phyloP scores from a whole-genome alignment of 2,329 filamentous ascomycete genomes.

The Neofusicoccum sp. region DNA sequence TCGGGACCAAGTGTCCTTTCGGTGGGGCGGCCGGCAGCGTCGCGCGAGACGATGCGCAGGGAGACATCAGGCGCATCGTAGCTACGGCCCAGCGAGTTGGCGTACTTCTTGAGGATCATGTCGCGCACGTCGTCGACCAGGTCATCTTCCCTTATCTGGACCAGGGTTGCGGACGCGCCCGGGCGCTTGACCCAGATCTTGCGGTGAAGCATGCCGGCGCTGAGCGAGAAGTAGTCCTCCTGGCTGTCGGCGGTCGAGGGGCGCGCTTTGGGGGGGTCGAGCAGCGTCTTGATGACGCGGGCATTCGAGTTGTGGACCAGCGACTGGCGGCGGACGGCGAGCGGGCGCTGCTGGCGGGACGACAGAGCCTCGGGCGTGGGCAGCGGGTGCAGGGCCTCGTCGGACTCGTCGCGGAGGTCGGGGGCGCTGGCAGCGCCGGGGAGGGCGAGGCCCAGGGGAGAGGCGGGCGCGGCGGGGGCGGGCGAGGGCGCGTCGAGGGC shows the following conservation, averaged over 20 bases:
- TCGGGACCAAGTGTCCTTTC: slow-evolving; percentile 82
- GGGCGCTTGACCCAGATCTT: slow-evolving; percentile 96
- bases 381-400: slow-evolving; percentile 20
- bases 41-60: slow-evolving; percentile 74
- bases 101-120: slow-evolving; percentile 88
- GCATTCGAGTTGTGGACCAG: slow-evolving; percentile 44
- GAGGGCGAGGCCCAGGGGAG: slow-evolving; percentile 24
- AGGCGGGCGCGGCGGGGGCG: slow-evolving; percentile 30
- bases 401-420: slow-evolving; percentile 15
- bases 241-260: slow-evolving; percentile 28
- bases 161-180: slow-evolving; percentile 80
- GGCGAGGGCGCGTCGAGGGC: slow-evolving; percentile 40
- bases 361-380: slow-evolving; percentile 18
- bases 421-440: neutral
- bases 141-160: slow-evolving; percentile 84
- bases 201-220: slow-evolving; percentile 54
- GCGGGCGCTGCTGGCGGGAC: slow-evolving; percentile 15
- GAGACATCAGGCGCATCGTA: slow-evolving; percentile 91
- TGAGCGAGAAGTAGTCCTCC: slow-evolving; percentile 45
- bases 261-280: slow-evolving; percentile 44
- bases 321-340: slow-evolving; percentile 38
- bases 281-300: slow-evolving; percentile 54
- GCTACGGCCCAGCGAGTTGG: slow-evolving; percentile 83
- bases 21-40: slow-evolving; percentile 48
- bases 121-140: slow-evolving; percentile 94